phyloP scores from a whole-genome alignment of 2,329 filamentous ascomycete species.

The Didymella glomerata region DNA sequence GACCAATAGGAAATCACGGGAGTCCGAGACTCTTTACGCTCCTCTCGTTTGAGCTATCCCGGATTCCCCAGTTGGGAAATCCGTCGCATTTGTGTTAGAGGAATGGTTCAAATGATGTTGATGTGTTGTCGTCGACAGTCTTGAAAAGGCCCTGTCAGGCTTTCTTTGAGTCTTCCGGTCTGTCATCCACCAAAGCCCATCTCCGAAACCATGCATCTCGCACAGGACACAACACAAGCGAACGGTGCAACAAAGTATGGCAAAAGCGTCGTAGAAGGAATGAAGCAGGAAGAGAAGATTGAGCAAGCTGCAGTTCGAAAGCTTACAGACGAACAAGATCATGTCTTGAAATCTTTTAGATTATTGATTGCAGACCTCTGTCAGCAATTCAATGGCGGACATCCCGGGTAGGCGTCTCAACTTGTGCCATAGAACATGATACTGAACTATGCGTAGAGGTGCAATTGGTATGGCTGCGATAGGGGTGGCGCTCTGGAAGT shows the following conservation, averaged over 20 bases:
- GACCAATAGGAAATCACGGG: slow-evolving; percentile 12
- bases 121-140: background rate
- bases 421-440: background rate
- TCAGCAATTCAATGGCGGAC: slow-evolving; percentile 74
- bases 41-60: background rate
- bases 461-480: slow-evolving; percentile 71
- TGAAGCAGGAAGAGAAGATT: slow-evolving; percentile 36
- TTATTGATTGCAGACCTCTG: slow-evolving; percentile 73
- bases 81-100: slow-evolving; percentile 4
- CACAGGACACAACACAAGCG: slow-evolving; percentile 23
- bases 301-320: slow-evolving; percentile 30
- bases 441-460: slow-evolving; percentile 47
- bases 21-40: slow-evolving; percentile 3
- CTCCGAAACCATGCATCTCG: slow-evolving; percentile 27
- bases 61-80: slow-evolving; percentile 12
- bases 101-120: background rate
- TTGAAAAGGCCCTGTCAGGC: slow-evolving; percentile 14
- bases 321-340: slow-evolving; percentile 52
- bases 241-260: slow-evolving; percentile 35
- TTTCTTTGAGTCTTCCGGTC: background rate
- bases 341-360: slow-evolving; percentile 68
- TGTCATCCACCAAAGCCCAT: background rate
- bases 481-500: slow-evolving; percentile 68
- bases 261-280: slow-evolving; percentile 32
- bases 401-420: slow-evolving; percentile 64